Conservation (phyloP, 1,284 basidiomycete species). For the Rugosomyces carneus region DNA sequence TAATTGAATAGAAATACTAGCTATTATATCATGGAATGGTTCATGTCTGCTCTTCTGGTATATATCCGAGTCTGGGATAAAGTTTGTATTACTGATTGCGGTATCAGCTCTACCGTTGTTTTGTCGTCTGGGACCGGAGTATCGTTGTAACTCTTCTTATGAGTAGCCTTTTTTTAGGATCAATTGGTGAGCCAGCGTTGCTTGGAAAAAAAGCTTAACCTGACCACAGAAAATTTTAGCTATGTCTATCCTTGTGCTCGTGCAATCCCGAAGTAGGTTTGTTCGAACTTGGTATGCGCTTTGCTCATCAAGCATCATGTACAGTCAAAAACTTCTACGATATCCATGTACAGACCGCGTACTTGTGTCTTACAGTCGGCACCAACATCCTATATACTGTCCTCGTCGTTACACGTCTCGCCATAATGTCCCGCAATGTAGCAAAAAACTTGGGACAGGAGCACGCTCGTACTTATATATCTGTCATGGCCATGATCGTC, state of each 20-base stretch:
- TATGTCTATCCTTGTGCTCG: conserved; percentile 2
- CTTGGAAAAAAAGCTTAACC: not conserved
- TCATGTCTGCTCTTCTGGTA: conserved; percentile 3
- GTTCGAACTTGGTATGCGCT: not conserved
- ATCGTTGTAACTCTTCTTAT: not conserved
- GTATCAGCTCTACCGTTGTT: conserved; percentile 1
- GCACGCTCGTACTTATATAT: not conserved
- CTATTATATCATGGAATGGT: conserved; percentile 6
- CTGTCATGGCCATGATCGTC: conserved; percentile 1
- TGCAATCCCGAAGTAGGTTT: conserved; percentile 1
- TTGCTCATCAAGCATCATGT: not conserved
- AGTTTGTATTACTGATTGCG: not conserved
- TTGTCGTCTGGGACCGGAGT: conserved; percentile 2
- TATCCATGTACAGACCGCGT: conserved; percentile 5
- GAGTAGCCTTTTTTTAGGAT: not conserved
- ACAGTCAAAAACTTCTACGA: conserved; percentile 3
- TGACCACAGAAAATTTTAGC: not conserved
- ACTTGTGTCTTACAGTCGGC: conserved; percentile 1
- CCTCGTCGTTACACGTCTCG: not conserved
- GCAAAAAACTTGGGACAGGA: not conserved
- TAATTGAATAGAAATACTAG: not conserved
- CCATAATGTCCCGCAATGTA: not conserved
- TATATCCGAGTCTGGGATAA: not conserved
- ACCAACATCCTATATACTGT: conserved; percentile 3
- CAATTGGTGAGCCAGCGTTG: not conserved